Base-by-base conservation (phyloP, 176 grass and related monocot genomes). In the Calamus simplicifolius region DNA sequence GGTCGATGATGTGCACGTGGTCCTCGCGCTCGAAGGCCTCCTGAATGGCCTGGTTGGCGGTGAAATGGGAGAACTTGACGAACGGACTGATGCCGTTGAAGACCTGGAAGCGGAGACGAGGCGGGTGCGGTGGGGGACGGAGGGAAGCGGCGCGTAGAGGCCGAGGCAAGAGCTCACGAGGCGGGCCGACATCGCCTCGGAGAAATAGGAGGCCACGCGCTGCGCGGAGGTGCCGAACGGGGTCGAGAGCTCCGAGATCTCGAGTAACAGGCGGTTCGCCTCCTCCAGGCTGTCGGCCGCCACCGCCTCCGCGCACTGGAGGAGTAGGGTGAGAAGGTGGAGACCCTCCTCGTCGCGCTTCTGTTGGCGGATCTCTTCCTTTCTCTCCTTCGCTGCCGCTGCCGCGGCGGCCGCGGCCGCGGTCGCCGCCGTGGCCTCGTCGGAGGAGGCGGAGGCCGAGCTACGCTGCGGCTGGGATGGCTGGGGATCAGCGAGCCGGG, bases 51-150 rank as follows among this genome's bases (percentile, higher is more conserved):
- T 93, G 94, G 79, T 98, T 98, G 4, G 94, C 88, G 16, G 94
- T 98, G 81, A 98, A 98, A 18, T 98, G 88, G 5, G 94, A 88
- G 78, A 98, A 98, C 77, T 93, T 98, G 51, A 98, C 79, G 77
- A 98, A 89, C 3, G 94, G 94, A 69, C 83, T 88, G 57, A 97
- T 97, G 54, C 93, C 93, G 64, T 97, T 97, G 78, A 97, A 97
- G 50, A 92, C 84, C 75, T 97, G 87, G 88, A 92, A 97, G 93
- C 93, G 0, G 93, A 79, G 1, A 84, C 78, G 2, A 88, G 81
- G 29, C 81, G 84, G 15, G 65, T 18, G 27, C 75, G 70, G 30
- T 79, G 26, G 3, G 70, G 84, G 16, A 70, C 16, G 0, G 61
- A 27, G 5, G 84, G 79, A 1, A 98, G 75, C 51, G 94, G 94